Conservation (phyloP, 306 rosid genomes). For the Lagenaria siceraria region DNA sequence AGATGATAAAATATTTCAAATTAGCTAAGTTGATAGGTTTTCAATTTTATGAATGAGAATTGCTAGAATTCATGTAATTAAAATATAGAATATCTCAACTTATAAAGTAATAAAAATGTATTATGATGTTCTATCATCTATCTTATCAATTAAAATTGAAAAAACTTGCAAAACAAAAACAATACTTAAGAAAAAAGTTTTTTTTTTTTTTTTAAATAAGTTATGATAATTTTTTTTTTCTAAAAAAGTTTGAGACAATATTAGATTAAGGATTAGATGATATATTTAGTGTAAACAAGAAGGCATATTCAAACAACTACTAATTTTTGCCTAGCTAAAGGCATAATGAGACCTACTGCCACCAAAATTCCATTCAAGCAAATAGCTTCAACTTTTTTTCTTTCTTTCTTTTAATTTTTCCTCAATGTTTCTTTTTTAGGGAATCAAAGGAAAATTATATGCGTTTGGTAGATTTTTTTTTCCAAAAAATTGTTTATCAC, state of each 20-base stretch:
- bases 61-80: neutral
- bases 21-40: neutral
- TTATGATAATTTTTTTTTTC: neutral
- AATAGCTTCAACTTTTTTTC: neutral
- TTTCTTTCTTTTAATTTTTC: neutral
- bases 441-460: neutral
- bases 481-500: neutral
- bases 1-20: neutral
- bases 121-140: neutral
- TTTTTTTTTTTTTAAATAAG: neutral
- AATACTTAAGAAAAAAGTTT: neutral
- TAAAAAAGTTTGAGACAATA: neutral
- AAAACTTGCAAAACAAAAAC: neutral
- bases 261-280: neutral
- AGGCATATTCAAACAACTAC: neutral
- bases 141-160: neutral
- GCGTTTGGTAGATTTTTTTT: neutral
- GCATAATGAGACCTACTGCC: neutral
- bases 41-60: neutral
- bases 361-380: neutral
- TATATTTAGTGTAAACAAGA: neutral
- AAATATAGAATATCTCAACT: neutral
- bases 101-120: neutral
- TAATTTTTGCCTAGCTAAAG: neutral
- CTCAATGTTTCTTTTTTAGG: neutral